A percentile compares a stretch with the other conserved stretches of the same genome.
Evolutionary conservation across 805 yeast genomes (phyloP).

Genomic region (Nakazawaea wickerhamii): DNA sequence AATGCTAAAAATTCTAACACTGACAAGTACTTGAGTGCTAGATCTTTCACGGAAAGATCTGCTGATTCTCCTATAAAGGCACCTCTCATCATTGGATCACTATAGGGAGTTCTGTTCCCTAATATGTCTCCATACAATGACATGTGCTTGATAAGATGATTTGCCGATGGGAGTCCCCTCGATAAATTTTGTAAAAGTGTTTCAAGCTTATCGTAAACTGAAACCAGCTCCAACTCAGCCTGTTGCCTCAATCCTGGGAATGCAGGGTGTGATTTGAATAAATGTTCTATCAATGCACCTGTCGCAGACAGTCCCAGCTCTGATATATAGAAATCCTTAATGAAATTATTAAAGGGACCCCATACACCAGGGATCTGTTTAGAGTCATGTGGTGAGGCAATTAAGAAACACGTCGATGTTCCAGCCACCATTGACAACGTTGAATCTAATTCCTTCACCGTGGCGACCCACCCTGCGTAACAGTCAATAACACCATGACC

Average conservation of each 20-base stretch:
- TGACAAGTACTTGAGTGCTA: constrained; percentile 39
- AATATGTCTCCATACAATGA: constrained; percentile 50
- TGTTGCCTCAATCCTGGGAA: constrained; percentile 12
- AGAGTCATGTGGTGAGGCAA: constrained; percentile 19
- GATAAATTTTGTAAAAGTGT: not conserved
- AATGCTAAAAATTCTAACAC: constrained; percentile 46
- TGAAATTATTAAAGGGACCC: constrained; percentile 50
- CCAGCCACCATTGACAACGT: constrained; percentile 52
- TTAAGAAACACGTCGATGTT: constrained; percentile 52
- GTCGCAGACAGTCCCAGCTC: constrained; percentile 59
- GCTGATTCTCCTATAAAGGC: constrained; percentile 42
- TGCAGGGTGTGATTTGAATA: constrained; percentile 39
- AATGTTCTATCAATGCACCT: constrained; percentile 45
- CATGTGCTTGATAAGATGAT: constrained; percentile 27
- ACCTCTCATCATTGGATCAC: constrained; percentile 44
- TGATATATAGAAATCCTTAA: constrained; percentile 30
- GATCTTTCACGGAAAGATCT: constrained; percentile 26
- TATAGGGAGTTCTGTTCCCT: constrained; percentile 56
- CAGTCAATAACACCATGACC: constrained; percentile 55
- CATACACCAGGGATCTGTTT: constrained; percentile 40
- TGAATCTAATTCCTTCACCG: constrained; percentile 19
- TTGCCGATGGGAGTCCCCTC: not conserved
- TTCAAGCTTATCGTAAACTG: constrained; percentile 11
- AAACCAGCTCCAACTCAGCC: constrained; percentile 8
- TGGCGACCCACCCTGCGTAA: constrained; percentile 48